Conservation (phyloP, 164 flowering plant species). For the Aristolochia fimbriata region DNA sequence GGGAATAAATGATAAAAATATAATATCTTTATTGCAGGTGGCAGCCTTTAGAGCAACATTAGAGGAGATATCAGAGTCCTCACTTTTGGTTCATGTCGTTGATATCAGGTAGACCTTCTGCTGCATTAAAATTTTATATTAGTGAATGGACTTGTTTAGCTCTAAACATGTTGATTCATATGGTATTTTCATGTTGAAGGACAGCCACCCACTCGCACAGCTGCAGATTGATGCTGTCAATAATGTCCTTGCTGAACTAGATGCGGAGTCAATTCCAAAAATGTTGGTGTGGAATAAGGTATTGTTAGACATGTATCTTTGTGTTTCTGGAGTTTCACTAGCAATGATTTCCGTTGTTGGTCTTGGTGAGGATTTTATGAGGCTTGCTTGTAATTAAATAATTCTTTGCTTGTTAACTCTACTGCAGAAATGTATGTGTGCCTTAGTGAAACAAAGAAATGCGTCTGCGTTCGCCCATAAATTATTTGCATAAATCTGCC, state of each 20-base stretch:
- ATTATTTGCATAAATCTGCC: no score
- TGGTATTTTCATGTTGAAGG: slow-evolving; percentile 1
- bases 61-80: slow-evolving; percentile 92
- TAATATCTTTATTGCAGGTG: slow-evolving; percentile 35
- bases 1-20: not conserved
- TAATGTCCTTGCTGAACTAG: slow-evolving; percentile 74
- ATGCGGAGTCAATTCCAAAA: slow-evolving; percentile 66
- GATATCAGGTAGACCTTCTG: slow-evolving; percentile 60
- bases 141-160: not conserved
- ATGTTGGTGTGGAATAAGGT: slow-evolving; percentile 96
- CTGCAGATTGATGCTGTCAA: slow-evolving; percentile 86
- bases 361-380: no score
- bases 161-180: not conserved
- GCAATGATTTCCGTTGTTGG: no score
- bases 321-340: no score
- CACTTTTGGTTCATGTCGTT: slow-evolving; percentile 92
- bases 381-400: no score
- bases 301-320: not conserved
- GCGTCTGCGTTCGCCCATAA: no score
- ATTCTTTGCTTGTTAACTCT: no score
- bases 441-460: no score
- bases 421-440: no score
- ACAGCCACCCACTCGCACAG: slow-evolving; percentile 83
- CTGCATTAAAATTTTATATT: not conserved
- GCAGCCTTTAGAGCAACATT: slow-evolving; percentile 97